A percentile compares a stretch with the other conserved stretches of the same genome.
Conservation (phyloP, 2,329 filamentous ascomycete species). For the Fusarium albidum region DNA sequence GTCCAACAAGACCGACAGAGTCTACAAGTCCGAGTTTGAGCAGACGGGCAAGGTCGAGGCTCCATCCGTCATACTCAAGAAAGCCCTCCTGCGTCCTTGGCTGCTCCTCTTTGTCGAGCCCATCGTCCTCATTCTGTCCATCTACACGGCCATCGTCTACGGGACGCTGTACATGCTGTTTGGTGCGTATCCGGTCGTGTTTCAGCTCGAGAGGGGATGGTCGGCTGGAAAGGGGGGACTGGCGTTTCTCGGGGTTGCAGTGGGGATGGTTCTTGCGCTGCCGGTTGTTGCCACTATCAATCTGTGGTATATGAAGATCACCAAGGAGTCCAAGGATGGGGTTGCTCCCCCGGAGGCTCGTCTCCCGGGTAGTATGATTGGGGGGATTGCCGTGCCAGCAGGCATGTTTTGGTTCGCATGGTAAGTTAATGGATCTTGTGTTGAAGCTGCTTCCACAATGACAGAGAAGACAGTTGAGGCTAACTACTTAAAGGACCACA, state of each 20-base stretch:
- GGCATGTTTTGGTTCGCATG: constrained; percentile 73
- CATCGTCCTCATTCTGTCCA: constrained; percentile 68
- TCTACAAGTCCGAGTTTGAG: constrained; percentile 60
- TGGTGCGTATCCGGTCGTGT: constrained; percentile 67
- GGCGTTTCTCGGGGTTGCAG: constrained; percentile 70
- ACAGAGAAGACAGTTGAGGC: too few species aligned
- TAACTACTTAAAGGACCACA: constrained; percentile 16
- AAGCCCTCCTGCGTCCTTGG: constrained; percentile 68
- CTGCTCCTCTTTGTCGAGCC: constrained; percentile 71
- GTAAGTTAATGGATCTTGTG: constrained; percentile 51
- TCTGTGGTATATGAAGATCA: constrained; percentile 56
- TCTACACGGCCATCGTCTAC: constrained; percentile 69
- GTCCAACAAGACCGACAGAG: constrained; percentile 60
- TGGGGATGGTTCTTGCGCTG: constrained; percentile 67
- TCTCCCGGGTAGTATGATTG: constrained; percentile 67
- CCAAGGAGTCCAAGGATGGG: constrained; percentile 55
- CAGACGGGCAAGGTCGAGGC: constrained; percentile 52
- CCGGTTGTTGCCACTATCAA: constrained; percentile 61
- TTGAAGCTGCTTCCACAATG: rapidly evolving
- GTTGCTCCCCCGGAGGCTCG: constrained; percentile 69
- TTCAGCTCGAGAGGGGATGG: constrained; percentile 65
- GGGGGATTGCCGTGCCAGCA: constrained; percentile 64
- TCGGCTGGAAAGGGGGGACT: constrained; percentile 64
- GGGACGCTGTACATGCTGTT: constrained; percentile 64
- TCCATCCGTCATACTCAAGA: constrained; percentile 57